These are phyloP conservation scores for Salix suchowensis DNA, from an alignment of 345 rosid genomes.

Conservation along the genomic window DNA sequence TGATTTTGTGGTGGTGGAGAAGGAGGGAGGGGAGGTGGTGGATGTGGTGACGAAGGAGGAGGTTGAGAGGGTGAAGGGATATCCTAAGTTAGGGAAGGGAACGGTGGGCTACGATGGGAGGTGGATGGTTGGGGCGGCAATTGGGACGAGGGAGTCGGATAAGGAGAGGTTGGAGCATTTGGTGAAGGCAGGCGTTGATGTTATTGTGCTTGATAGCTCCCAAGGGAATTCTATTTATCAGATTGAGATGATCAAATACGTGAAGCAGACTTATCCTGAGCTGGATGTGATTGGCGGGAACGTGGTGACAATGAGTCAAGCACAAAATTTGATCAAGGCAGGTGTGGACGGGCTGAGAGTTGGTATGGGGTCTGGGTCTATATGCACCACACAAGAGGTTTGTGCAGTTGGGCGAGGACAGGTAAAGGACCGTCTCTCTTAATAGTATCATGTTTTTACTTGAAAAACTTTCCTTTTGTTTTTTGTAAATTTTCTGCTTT, in stretches of 20 bases:
- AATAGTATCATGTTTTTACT: neutral
- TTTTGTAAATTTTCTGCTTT: neutral
- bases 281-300: conserved; percentile 90
- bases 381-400: conserved; percentile 95
- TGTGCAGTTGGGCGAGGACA: conserved; percentile 95
- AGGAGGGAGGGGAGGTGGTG: conserved; percentile 50
- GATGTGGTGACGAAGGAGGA: conserved; percentile 65
- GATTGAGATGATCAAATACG: conserved; percentile 78
- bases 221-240: conserved; percentile 89
- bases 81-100: conserved; percentile 62
- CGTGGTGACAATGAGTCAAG: conserved; percentile 79
- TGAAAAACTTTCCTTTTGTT: neutral
- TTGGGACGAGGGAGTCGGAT: conserved; percentile 77
- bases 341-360: conserved; percentile 85
- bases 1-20: conserved; percentile 57
- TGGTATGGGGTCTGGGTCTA: conserved; percentile 96
- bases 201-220: conserved; percentile 78
- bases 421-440: conserved; percentile 36
- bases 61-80: conserved; percentile 64
- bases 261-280: conserved; percentile 58
- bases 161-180: conserved; percentile 75
- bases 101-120: conserved; percentile 65
- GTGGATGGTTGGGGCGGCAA: conserved; percentile 92
- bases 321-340: conserved; percentile 74
- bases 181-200: conserved; percentile 66